Base-by-base conservation (phyloP, 1,139 yeast species). In the Spathaspora sp. region DNA sequence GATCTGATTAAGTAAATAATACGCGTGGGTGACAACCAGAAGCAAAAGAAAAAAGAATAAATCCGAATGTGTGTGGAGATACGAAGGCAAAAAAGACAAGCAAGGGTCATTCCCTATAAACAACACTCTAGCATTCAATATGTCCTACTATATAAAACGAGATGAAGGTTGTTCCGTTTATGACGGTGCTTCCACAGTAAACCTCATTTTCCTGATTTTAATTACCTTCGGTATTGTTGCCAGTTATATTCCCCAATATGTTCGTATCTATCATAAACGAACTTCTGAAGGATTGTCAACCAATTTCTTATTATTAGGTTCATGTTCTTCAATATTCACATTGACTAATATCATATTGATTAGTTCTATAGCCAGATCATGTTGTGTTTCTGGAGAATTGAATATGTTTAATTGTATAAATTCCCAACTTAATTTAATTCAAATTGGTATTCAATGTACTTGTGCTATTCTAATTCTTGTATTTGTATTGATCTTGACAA, bases 271-370 rank as follows among this genome's bases (percentile, higher is more conserved):
- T 43, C 57, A 61, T 17, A 78, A 89, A 44, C 65, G 77, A 47
- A 77, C 90, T 7, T 83, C 93, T 5, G 93, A 88, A 59, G 97
- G 97, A 3, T 69, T 89, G 25, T 85, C 93, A 2, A 87, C 91
- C 8, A 75, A 79, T 56, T 89, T 84, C 58, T 69, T 89, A 43
- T 67, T 89, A 11, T 72, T 89, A 37, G 95, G 95, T 2, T 82
- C 89, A 11, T 68, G 84, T 20, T 85, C 95, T 2, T 86, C 91
- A 1, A 68, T 84, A 11, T 81, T 86, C 54, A 84, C 95, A 0
- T 64, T 85, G 40, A 74, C 87, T 26, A 89, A 89, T 57, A 79
- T 89, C 45, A 64, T 84, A 7, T 64, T 89, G 39, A 72, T 88
- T 9, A 80, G 88, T 10, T 67, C 76, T 8, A 67, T 73, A 0